Evolutionary conservation across 352 stramenopile species (phyloP), one percentile per base, ranked within the genome.

Genomic region (Thalassiosira mediterranea): DNA sequence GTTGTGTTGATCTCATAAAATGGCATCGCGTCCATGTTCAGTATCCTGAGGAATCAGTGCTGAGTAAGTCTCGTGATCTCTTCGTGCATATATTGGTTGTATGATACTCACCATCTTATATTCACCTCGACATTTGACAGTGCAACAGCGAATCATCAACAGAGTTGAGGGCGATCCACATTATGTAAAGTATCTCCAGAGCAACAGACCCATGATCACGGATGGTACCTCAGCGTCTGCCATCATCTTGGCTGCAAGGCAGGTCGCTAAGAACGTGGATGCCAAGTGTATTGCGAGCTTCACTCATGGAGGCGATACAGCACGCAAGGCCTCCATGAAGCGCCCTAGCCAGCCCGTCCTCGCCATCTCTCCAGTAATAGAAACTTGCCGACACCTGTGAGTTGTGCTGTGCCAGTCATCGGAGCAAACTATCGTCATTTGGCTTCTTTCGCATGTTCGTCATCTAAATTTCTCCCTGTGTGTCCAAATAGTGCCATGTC

Each of bases 61-160:
- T 80, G n/a, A n/a, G n/a, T n/a, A n/a, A n/a, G n/a, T n/a, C n/a
- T n/a, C n/a, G n/a, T n/a, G n/a, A n/a, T n/a, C n/a, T n/a, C n/a
- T n/a, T n/a, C n/a, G n/a, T n/a, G n/a, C n/a, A n/a, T n/a, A n/a
- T n/a, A n/a, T n/a, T n/a, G n/a, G n/a, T n/a, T n/a, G n/a, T n/a
- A n/a, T n/a, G n/a, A n/a, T n/a, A n/a, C n/a, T n/a, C n/a, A n/a
- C n/a, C n/a, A n/a, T n/a, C n/a, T n/a, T n/a, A n/a, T n/a, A n/a
- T n/a, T n/a, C n/a, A n/a, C n/a, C n/a, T n/a, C n/a, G n/a, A n/a
- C n/a, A n/a, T n/a, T n/a, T n/a, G n/a, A n/a, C n/a, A n/a, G 95
- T 95, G 90, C 90, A 95, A 71, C 89, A 94, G 61, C 69, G 86
- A 23, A 93, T 95, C 61, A 95, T 95, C 68, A 92, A 92, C 51